These are phyloP conservation scores for Fusarium sp. DNA, from an alignment of 2,329 filamentous ascomycete species.

Conservation along the genomic window DNA sequence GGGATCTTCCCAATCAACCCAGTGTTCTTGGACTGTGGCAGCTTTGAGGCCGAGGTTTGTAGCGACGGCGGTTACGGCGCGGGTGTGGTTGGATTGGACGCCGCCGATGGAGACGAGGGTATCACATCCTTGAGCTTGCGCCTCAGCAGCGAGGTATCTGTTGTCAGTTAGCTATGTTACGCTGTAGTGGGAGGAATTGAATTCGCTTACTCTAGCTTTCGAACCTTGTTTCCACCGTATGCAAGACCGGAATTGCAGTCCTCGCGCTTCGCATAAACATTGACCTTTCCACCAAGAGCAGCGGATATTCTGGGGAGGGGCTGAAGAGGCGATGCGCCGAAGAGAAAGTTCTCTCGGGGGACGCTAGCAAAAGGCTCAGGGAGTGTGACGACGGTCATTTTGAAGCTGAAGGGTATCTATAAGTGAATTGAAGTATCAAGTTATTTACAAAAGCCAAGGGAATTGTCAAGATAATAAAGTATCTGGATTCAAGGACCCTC, in stretches of 20 bases:
- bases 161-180: not conserved
- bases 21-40: slow-evolving; percentile 72
- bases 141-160: slow-evolving; percentile 74
- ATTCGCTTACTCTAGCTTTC: slow-evolving; percentile 70
- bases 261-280: slow-evolving; percentile 78
- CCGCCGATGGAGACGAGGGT: slow-evolving; percentile 76
- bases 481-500: slow-evolving; percentile 1
- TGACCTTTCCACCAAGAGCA: slow-evolving; percentile 69
- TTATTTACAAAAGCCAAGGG: not conserved
- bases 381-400: slow-evolving; percentile 57
- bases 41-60: slow-evolving; percentile 67
- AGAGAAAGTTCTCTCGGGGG: slow-evolving; percentile 70
- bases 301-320: slow-evolving; percentile 72
- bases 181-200: no score
- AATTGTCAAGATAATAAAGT: not conserved
- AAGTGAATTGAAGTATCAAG: not conserved
- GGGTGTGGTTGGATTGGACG: slow-evolving; percentile 77
- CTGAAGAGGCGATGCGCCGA: slow-evolving; percentile 77
- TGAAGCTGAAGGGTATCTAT: slow-evolving; percentile 13
- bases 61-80: slow-evolving; percentile 74
- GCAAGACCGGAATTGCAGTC: slow-evolving; percentile 77
- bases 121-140: slow-evolving; percentile 66
- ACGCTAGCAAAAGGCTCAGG: slow-evolving; percentile 74
- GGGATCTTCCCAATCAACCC: slow-evolving; percentile 72
- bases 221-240: slow-evolving; percentile 76